Evolutionary conservation across 495 filamentous ascomycete genomes (phyloP), one percentile per base, ranked within the genome.

Genomic region (Penicillium manginii): DNA sequence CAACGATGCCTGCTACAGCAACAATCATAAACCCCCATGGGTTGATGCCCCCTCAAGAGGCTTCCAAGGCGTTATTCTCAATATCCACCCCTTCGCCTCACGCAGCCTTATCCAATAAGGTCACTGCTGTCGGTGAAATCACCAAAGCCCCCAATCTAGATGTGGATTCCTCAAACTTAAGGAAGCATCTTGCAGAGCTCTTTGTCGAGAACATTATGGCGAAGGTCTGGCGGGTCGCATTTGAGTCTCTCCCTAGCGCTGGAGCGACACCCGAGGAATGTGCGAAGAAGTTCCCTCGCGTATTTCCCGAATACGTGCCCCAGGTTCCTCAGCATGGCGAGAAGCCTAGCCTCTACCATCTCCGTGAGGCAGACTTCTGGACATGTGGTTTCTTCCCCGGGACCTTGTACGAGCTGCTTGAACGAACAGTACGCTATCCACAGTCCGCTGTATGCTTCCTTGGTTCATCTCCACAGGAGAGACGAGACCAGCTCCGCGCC

Each of bases 381-480:
- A 79, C 76, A 3, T 79, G 69, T 47, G 74, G 76, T 8, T 79
- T 79, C 58, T 79, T 79, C 33, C 76, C 76, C 8, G 74, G 72
- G 10, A 49, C 12, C 21, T 11, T 63, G 7, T 59, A 55, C 40
- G 22, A 19, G 12, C 21, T 59, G 5, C 51, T 55, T 32, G 56
- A 59, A 37, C 33, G 58, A 35, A 17, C 39, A 55, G 26, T 60
- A 52, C 29, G 49, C 50, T 7, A 29, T 22, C 21, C 18, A 14
- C 29, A 46, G 22, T 32, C 21, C 35, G 35, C 35, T 37, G 35
- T 3, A 37, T 37, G 0, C 35, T 37, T 37, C 35, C 35, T 51
- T 14, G 31, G 19, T 29, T 48, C 33, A 56, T n/a, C 3, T 37
- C 17, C 43, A 10, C 54, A 14, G 35, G 35, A 37, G 35, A 37